Base-by-base conservation (phyloP, 768 basidiomycete genomes). In the Amanita phalloides region DNA sequence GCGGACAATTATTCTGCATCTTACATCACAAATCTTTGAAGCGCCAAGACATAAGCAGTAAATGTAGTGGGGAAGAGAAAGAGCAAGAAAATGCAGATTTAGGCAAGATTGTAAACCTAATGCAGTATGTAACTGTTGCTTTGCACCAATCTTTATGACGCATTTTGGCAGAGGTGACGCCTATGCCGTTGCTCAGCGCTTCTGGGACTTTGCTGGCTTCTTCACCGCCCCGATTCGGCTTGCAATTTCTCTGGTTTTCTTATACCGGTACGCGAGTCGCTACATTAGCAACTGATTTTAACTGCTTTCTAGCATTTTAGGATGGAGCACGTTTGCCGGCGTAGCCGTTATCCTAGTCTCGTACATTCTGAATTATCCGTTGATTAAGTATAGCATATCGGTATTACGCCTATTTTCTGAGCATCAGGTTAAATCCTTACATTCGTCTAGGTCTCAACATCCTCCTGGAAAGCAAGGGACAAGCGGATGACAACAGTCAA, bases 251-350 rank as follows among this genome's bases (percentile, higher is more conserved):
- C 60, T 84, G 21, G 63, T 78, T 2, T 90, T 88, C 63, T 70
- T 90, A 3, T 87, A 89, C 64, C 73, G 76, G 87, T 86, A 54
- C 60, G 78, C 63, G 5, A 23, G 6, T 8, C 8, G 14, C 17
- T 17, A 30, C 26, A 39, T 3, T 28, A 14, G 25, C 26, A 23
- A 25, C 45, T 56, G 4, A 33, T 30, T 23, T 20, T 23, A 38
- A 36, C 30, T 10, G 35, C 51, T 58, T 21, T 55, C 43, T 45
- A 89, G 85, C 33, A 68, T 90, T 35, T 71, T 90, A 25, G 89
- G 89, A 4, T 88, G 86, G 83, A 83, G 82, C 50, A 80, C 85
- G 1, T 72, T 89, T 32, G 77, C 82, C 23, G 86, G 86, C 6
- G 81, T 86, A 9, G 71, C 71, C 6, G 79, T 88, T 10, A 74